These are phyloP conservation scores for Galerina sulciceps DNA, from an alignment of 768 basidiomycete species.

Conservation along the genomic window DNA sequence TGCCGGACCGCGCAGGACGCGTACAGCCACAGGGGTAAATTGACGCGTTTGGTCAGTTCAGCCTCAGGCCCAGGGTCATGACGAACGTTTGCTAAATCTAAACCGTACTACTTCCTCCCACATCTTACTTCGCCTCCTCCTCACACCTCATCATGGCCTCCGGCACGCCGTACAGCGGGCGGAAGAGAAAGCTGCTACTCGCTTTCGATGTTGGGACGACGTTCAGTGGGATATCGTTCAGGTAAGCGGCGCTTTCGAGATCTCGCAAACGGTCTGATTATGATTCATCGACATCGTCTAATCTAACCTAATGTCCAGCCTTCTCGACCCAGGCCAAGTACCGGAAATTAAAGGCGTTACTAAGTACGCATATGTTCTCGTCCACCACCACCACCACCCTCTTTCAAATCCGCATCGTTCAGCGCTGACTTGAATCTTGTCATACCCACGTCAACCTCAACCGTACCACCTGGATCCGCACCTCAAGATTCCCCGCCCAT, in stretches of 20 bases:
- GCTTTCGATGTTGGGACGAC: slow-evolving; percentile 25
- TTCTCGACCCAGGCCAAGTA: slow-evolving; percentile 39
- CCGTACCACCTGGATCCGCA: neutral
- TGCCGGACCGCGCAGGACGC: too few species aligned
- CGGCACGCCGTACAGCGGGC: slow-evolving; percentile 16
- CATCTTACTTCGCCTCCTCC: too few species aligned
- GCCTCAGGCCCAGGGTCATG: too few species aligned
- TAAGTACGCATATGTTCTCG: slow-evolving; percentile 20
- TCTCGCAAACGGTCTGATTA: neutral
- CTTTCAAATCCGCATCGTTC: too few species aligned
- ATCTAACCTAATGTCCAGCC: slow-evolving; percentile 11
- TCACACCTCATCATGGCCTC: too few species aligned
- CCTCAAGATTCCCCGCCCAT: slow-evolving; percentile 48
- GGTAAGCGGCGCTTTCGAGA: slow-evolving; percentile 2
- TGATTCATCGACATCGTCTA: too few species aligned
- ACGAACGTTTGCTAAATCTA: too few species aligned
- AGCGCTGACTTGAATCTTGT: too few species aligned
- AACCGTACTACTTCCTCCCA: too few species aligned
- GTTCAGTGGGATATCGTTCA: slow-evolving; percentile 22
- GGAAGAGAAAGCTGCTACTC: slow-evolving; percentile 18
- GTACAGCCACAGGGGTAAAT: too few species aligned
- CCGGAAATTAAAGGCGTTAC: slow-evolving; percentile 46
- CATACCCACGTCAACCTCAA: neutral
- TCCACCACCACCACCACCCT: too few species aligned
- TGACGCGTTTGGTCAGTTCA: too few species aligned